phyloP scores from a whole-genome alignment of 169 alveolate genomes.

The Toxoplasma gondii region DNA sequence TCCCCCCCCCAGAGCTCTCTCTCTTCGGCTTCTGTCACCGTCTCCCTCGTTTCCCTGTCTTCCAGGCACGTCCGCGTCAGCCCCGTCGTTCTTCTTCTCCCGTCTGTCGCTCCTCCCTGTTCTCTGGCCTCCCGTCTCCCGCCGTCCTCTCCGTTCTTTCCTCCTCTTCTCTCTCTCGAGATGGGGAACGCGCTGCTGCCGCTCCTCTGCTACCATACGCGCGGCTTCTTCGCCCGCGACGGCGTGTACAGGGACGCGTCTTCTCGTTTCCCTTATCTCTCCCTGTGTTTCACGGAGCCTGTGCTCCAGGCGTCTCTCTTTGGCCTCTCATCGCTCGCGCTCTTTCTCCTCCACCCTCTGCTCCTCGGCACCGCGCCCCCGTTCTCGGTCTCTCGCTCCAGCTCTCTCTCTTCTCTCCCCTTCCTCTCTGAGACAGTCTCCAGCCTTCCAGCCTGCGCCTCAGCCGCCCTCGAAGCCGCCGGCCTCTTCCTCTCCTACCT shows the following conservation, averaged over 20 bases:
- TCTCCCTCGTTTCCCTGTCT: neutral
- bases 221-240: neutral
- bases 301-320: neutral
- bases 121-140: neutral
- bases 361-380: neutral
- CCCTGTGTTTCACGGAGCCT: slow-evolving; percentile 6
- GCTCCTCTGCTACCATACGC: slow-evolving; percentile 2
- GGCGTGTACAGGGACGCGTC: slow-evolving; percentile 26
- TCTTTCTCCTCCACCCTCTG: neutral
- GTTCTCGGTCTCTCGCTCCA: neutral
- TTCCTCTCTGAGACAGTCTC: too few relatives aligned
- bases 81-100: neutral
- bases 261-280: neutral
- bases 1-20: neutral
- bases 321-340: neutral
- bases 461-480: neutral
- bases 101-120: neutral
- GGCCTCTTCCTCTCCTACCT: neutral
- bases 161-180: neutral
- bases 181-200: slow-evolving; percentile 25
- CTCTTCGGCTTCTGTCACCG: neutral
- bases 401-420: neutral
- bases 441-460: neutral
- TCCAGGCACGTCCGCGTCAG: neutral
- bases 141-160: neutral